Evolutionary conservation across 306 rosid genomes (phyloP), one percentile per base, ranked within the genome.

Genomic region (Senna siamea): DNA sequence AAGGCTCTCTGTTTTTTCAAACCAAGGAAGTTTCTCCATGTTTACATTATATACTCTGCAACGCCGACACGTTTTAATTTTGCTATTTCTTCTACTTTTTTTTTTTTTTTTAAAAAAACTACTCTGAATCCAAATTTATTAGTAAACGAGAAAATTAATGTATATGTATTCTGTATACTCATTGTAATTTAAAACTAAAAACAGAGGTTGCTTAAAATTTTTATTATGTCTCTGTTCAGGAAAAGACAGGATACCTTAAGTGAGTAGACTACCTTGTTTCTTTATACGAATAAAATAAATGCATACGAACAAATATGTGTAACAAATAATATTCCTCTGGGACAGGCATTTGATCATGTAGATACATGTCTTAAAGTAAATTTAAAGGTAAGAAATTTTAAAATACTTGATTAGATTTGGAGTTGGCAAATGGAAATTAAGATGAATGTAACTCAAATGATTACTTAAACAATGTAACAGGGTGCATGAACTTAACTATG

Each of bases 1-100:
- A 61, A 61, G 41, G 34, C 28, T 35, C 35, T 43, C 7, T 40
- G 4, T 20, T 30, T 63, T 37, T 40, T 62, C 66, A 70, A 70
- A 30, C 15, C 14, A 32, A 64, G 32, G 59, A 72, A 64, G 59
- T 46, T 78, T 72, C 55, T 22, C 72, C 46, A 53, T 40, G 3
- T 78, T 71, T 34, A 43, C 53, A 15, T 4, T 26, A 11, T 53
- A 50, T 72, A 41, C 35, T 22, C 1, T 18, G 2, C 12, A 47
- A 19, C 8, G 38, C 69, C 77, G 61, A 60, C 48, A n/a, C 26
- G 41, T 41, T 57, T 40, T 18, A 0, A 15, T 44, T 26, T 66
- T 44, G 7, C 6, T 13, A 30, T 71, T 37, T 10, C 18, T 38
- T 35, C 68, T 26, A 26, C 30, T 26, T 26, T 26, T 1, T 26